Evolutionary conservation across 2,329 filamentous ascomycete species (phyloP).

Genomic region (Tolypocladium cylindrosporum): DNA sequence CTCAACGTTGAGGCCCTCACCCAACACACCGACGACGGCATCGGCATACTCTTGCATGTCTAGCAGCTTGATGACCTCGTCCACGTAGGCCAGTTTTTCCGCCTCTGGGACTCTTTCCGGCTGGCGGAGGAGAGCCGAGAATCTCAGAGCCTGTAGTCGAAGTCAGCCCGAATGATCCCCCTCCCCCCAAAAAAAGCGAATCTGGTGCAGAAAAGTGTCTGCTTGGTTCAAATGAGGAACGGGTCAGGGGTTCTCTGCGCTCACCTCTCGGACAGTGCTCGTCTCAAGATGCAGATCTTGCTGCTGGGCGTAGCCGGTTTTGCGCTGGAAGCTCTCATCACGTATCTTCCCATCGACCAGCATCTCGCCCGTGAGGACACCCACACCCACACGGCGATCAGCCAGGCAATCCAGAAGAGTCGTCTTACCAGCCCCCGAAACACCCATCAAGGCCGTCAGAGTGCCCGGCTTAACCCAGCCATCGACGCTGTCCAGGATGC

Average conservation of each 20-base stretch:
- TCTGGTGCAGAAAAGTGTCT: no score
- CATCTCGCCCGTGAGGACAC: neutral
- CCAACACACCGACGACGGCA: constrained; percentile 36
- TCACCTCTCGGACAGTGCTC: constrained; percentile 35
- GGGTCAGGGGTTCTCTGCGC: neutral
- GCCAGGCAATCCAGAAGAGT: constrained; percentile 56
- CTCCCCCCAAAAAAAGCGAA: no score
- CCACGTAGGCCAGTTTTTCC: constrained; percentile 23
- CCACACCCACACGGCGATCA: constrained; percentile 46
- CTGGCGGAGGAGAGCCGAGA: neutral
- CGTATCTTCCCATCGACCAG: constrained; percentile 49
- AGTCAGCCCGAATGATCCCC: no score
- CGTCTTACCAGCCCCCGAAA: constrained; percentile 45
- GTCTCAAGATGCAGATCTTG: constrained; percentile 39
- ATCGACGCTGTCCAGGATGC: constrained; percentile 61
- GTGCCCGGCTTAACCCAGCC: constrained; percentile 70
- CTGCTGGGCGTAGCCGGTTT: constrained; percentile 63
- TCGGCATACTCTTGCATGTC: constrained; percentile 45
- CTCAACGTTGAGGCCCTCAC: constrained; percentile 37
- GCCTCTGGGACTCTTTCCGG: neutral
- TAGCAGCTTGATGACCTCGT: constrained; percentile 26
- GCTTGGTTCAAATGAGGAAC: neutral
- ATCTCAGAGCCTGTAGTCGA: neutral
- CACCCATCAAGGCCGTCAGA: constrained; percentile 58
- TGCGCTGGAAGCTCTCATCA: constrained; percentile 59